Conservation (phyloP, 2,329 filamentous ascomycete species). For the Lachnellula hyalina region DNA sequence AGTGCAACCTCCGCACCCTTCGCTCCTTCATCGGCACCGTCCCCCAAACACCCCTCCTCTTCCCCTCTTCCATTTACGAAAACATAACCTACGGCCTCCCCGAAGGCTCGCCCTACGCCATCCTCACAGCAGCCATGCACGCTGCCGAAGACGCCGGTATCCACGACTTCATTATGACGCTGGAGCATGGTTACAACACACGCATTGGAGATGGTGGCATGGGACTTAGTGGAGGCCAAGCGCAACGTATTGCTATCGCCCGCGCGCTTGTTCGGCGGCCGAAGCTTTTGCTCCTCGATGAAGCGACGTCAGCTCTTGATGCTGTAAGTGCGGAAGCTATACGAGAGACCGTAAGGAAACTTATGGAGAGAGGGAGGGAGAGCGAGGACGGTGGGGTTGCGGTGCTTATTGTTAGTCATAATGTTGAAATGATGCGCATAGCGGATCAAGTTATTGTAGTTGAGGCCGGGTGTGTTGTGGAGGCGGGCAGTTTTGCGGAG, state of each 20-base stretch:
- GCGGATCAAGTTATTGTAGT: constrained; percentile 71
- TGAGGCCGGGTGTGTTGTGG: constrained; percentile 59
- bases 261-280: constrained; percentile 69
- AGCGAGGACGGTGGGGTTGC: constrained; percentile 45
- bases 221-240: constrained; percentile 72
- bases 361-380: constrained; percentile 37
- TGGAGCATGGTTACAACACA: constrained; percentile 69
- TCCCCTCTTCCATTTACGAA: constrained; percentile 68
- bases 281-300: constrained; percentile 72
- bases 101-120: constrained; percentile 46
- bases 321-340: constrained; percentile 60
- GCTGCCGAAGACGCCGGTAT: constrained; percentile 60
- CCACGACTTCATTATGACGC: constrained; percentile 67
- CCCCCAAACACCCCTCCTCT: constrained; percentile 67
- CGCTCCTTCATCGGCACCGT: constrained; percentile 62
- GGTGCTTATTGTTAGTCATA: constrained; percentile 78
- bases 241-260: constrained; percentile 76
- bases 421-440: constrained; percentile 77
- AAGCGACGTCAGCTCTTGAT: constrained; percentile 80
- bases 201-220: constrained; percentile 71
- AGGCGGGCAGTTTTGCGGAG: constrained; percentile 61
- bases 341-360: constrained; percentile 51
- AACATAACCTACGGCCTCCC: constrained; percentile 80
- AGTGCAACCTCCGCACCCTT: constrained; percentile 55
- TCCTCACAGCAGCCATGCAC: constrained; percentile 38